A percentile compares a stretch with the other conserved stretches of the same genome.
phyloP scores from a whole-genome alignment of 768 basidiomycete genomes.

The Amanita rubescens region DNA sequence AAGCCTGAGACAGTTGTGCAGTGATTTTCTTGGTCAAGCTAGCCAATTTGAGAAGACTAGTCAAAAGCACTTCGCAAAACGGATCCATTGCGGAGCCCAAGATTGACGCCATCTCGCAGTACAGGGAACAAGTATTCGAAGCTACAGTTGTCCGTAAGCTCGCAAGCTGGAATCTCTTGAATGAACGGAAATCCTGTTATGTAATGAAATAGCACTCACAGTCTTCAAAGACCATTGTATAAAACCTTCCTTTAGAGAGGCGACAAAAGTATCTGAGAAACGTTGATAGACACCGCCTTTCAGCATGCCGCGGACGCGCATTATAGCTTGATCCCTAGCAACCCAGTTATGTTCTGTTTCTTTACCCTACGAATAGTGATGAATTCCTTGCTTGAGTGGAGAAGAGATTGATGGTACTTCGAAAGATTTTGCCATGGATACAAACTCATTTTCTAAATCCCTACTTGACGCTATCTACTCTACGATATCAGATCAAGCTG shows the following conservation, averaged over 20 bases:
- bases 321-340: slow-evolving; percentile 67
- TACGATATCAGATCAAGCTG: not conserved
- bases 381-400: not conserved
- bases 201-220: slow-evolving; percentile 35
- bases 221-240: slow-evolving; percentile 81
- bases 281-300: slow-evolving; percentile 75
- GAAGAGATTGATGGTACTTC: slow-evolving; percentile 42
- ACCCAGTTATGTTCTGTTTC: slow-evolving; percentile 98
- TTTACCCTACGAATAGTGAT: slow-evolving; percentile 55
- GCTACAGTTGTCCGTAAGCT: slow-evolving; percentile 92
- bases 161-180: slow-evolving; percentile 44
- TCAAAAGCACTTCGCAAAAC: slow-evolving; percentile 68
- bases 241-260: slow-evolving; percentile 67
- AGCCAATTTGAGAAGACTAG: slow-evolving; percentile 79
- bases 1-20: slow-evolving; percentile 77
- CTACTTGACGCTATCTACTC: slow-evolving; percentile 73
- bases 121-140: slow-evolving; percentile 67
- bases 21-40: slow-evolving; percentile 90
- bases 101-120: slow-evolving; percentile 61
- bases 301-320: slow-evolving; percentile 82
- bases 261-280: slow-evolving; percentile 68
- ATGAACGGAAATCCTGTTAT: not conserved
- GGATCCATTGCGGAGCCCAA: slow-evolving; percentile 70
- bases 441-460: slow-evolving; percentile 85
- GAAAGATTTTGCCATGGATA: slow-evolving; percentile 69